A percentile compares a stretch with the other conserved stretches of the same genome.
Evolutionary conservation across 768 basidiomycete genomes (phyloP).

Genomic region (Clitopilus hobsonii): DNA sequence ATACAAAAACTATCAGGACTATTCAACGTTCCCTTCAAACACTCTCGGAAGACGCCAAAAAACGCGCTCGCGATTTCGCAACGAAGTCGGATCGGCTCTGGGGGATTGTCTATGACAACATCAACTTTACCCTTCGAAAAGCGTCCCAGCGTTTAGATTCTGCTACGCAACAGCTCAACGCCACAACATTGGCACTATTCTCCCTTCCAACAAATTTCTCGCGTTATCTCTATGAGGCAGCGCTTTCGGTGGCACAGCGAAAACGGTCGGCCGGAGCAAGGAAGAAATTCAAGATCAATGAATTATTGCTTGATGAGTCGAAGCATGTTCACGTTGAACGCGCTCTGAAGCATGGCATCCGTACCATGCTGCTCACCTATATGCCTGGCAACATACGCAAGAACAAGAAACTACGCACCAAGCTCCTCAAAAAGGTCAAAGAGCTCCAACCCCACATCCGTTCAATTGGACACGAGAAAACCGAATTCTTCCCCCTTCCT

Average conservation of each 20-base stretch:
- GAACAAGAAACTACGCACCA: neutral
- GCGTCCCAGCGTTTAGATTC: conserved; percentile 11
- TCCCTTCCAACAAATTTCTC: conserved; percentile 6
- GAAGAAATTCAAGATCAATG: conserved; percentile 1
- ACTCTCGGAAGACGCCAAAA: conserved; percentile 6
- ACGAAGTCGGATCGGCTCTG: conserved; percentile 3
- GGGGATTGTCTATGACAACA: conserved; percentile 12
- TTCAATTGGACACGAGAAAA: conserved; percentile 5
- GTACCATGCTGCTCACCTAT: conserved; percentile 3
- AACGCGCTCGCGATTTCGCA: conserved; percentile 4
- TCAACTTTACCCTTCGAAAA: conserved; percentile 10
- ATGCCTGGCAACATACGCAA: neutral
- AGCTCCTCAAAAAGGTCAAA: neutral
- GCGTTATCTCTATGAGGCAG: neutral
- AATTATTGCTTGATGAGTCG: neutral
- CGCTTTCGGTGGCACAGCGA: conserved; percentile 3
- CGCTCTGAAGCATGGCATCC: conserved; percentile 8
- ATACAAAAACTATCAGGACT: neutral
- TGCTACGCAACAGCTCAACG: conserved; percentile 10
- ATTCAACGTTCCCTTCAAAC: neutral
- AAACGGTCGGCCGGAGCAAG: neutral
- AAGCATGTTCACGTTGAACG: neutral
- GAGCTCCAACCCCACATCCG: conserved; percentile 3
- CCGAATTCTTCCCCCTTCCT: conserved; percentile 7
- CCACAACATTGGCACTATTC: conserved; percentile 10